Evolutionary conservation across 2,329 filamentous ascomycete species (phyloP), one percentile per base, ranked within the genome.

Genomic region (Penicillium sp.): DNA sequence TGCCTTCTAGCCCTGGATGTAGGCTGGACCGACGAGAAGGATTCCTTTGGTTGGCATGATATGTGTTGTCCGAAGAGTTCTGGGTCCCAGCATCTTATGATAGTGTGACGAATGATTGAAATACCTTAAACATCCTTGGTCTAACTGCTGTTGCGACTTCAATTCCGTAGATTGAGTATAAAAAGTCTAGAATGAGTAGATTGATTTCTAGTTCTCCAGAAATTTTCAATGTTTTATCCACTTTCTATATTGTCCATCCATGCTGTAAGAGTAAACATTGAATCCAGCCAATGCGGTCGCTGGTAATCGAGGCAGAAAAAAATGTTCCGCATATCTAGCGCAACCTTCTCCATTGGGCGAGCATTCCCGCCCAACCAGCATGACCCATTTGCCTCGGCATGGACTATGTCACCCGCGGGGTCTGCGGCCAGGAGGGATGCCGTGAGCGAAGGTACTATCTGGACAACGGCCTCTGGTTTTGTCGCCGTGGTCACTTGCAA

Each of bases 391-490:
- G 45, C 50, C 39, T 49, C 56, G 44, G 45, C 39, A 67, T 65
- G 65, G 63, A 67, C 37, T 71, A 71, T 52, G 57, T 59, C 37
- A 66, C 63, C 37, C 68, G 66, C 45, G 69, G 70, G 43, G 57
- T 57, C 33, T 79, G 76, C 52, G 73, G 72, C 32, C 67, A 76
- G 45, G 74, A 77, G 45, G 75, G 76, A 54, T 94, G 87, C 59
- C 81, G 83, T 42, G 82, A 84, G 35, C 74, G 73, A 28, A 75
- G 76, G 45, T 87, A 83, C 67, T 84, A 85, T 56, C 69, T 81
- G 20, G 80, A 88, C 49, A 84, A 84, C 62, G 85, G 86, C 3
- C 75, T 82, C 41, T 78, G 81, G 45, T 93, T 85, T 61, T 94
- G 87, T 63, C 74, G 82, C 47, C 81, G 85, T 50, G 86, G 86